phyloP scores from a whole-genome alignment of 176 grass and related monocot genomes.

The Cocos nucifera region DNA sequence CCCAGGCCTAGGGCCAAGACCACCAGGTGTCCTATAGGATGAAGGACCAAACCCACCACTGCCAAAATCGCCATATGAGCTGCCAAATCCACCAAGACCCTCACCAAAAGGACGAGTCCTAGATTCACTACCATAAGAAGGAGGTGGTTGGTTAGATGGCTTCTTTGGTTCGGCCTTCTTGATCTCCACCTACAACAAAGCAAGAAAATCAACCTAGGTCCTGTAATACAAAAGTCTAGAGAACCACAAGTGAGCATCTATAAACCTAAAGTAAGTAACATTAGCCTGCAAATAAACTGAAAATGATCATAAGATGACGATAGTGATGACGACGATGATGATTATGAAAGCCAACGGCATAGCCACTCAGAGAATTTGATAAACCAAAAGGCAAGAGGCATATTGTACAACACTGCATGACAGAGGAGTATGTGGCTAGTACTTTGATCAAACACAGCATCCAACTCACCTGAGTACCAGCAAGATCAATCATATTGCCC shows the following conservation, averaged over 20 bases:
- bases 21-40: constrained; percentile 49
- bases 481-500: constrained; percentile 89
- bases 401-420: no score
- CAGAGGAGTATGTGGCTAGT: not conserved
- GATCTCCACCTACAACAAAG: constrained; percentile 91
- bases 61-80: constrained; percentile 36
- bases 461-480: constrained; percentile 77
- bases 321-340: no score
- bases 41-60: constrained; percentile 45
- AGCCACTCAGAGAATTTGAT: no score
- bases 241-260: constrained; percentile 20
- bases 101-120: constrained; percentile 37
- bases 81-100: constrained; percentile 39
- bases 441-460: constrained; percentile 3
- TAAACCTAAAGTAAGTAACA: constrained; percentile 18
- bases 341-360: no score
- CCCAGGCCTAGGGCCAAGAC: constrained; percentile 53
- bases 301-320: not conserved
- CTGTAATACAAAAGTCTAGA: constrained; percentile 12
- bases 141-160: constrained; percentile 53
- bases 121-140: constrained; percentile 48
- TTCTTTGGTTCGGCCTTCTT: constrained; percentile 99
- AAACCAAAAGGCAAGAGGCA: no score
- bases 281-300: constrained; percentile 11
- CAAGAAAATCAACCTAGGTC: constrained; percentile 44